Evolutionary conservation across 768 basidiomycete genomes (phyloP).

Genomic region (Russula dissimulans): DNA sequence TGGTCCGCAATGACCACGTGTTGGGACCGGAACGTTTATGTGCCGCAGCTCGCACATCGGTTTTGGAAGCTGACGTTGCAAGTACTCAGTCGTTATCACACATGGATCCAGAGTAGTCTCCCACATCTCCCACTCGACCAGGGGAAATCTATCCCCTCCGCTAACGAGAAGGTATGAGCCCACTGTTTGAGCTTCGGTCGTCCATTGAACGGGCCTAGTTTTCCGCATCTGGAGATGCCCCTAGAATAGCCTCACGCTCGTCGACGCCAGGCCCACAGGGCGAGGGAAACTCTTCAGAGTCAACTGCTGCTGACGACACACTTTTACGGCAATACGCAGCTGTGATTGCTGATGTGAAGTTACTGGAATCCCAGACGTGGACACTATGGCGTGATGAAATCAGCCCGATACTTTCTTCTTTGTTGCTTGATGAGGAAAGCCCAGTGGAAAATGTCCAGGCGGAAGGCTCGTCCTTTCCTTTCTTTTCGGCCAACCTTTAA

Average conservation of each 20-base stretch:
- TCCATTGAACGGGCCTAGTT: background rate
- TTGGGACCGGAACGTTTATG: constrained; percentile 82
- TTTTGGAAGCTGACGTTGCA: constrained; percentile 93
- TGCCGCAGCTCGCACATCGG: constrained; percentile 69
- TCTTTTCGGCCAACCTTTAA: background rate
- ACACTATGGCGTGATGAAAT: constrained; percentile 66
- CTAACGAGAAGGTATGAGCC: constrained; percentile 27
- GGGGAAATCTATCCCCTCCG: constrained; percentile 27
- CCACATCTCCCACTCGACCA: constrained; percentile 33
- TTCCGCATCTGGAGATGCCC: background rate
- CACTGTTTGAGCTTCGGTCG: constrained; percentile 22
- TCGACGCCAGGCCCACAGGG: constrained; percentile 42
- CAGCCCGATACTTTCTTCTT: constrained; percentile 47
- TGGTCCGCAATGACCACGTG: constrained; percentile 70
- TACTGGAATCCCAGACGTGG: constrained; percentile 42
- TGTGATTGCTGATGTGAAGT: constrained; percentile 59
- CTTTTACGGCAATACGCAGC: constrained; percentile 54
- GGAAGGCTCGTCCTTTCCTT: constrained; percentile 39
- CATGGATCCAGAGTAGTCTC: constrained; percentile 42
- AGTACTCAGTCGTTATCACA: constrained; percentile 34
- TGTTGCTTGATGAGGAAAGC: constrained; percentile 24
- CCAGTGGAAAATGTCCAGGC: constrained; percentile 27
- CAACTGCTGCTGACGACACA: constrained; percentile 51
- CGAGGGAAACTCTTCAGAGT: constrained; percentile 48
- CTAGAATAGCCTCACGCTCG: constrained; percentile 32